Base-by-base conservation (phyloP, 2,329 filamentous ascomycete genomes). In the Intubia oerlemansii region DNA sequence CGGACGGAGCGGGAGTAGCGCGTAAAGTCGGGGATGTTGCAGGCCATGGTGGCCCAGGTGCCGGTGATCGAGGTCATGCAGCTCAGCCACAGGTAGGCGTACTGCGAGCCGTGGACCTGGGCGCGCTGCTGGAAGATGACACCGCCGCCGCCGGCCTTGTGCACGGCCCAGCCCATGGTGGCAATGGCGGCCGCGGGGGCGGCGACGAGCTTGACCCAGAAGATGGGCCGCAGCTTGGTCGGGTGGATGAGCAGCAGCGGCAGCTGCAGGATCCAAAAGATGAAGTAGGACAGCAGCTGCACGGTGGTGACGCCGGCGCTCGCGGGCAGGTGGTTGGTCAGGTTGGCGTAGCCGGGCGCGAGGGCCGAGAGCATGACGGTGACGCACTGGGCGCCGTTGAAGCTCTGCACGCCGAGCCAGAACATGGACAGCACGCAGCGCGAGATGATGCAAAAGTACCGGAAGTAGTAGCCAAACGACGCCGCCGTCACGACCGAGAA, bases 131-230 rank as follows among this genome's bases (percentile, higher is more conserved):
- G 34, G 25, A 50, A 52, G 19, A 53, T 48, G 15, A 48, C 46
- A 14, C 49, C 49, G 10, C 59, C 53, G n/a, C 59, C 59, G 13
- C 61, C 59, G 4, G 62, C 59, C 28, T 63, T 62, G 5, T 59
- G 56, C 34, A 74, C 57, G 4, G 60, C 60, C 67, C 68, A 75
- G 25, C 67, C 61, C 40, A 75, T 52, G 14, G 68, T 69, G 2
- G 62, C 64, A 33, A 74, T 54, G 41, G 65, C 68, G 2, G 62
- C 58, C n/a, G 63, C 48, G 2, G 66, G 68, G 9, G 69, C 57
- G 4, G 54, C 43, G 5, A 57, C 37, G 0, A 57, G 41, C 44
- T 64, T 65, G 34, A 56, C 35, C 24, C 59, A 51, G 38, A 66
- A 66, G 57, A 41, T 30, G 29, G 14, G 24, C 14, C 19, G 27